phyloP scores from a whole-genome alignment of 2,329 filamentous ascomycete genomes.

The Bretziella fagacearum region DNA sequence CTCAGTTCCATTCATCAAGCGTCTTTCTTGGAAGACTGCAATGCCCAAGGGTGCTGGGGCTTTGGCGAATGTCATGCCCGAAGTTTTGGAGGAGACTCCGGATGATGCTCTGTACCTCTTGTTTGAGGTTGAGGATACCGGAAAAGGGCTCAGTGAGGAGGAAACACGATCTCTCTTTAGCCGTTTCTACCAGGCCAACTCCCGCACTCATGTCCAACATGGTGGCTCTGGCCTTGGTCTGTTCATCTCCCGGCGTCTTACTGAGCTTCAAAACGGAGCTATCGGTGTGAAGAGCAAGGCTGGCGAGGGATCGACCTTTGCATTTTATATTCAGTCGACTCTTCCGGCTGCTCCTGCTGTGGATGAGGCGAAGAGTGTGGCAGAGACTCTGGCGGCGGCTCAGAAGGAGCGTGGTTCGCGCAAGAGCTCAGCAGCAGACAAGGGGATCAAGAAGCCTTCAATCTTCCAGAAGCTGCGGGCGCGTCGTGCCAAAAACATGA shows the following conservation, averaged over 20 bases:
- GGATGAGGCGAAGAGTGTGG: conserved; percentile 23
- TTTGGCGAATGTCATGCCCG: background rate
- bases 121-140: conserved; percentile 62
- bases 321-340: conserved; percentile 52
- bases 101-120: conserved; percentile 37
- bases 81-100: background rate
- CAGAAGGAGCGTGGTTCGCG: background rate
- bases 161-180: conserved; percentile 55
- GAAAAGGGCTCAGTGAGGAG: conserved; percentile 51
- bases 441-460: background rate
- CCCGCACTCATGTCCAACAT: conserved; percentile 54
- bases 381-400: conserved; percentile 21
- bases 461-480: conserved; percentile 1
- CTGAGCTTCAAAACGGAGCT: conserved; percentile 61
- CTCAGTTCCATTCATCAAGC: conserved; percentile 39
- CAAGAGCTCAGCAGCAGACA: background rate
- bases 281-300: conserved; percentile 49
- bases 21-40: background rate
- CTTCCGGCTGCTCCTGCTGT: conserved; percentile 18
- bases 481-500: background rate
- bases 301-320: conserved; percentile 49
- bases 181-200: conserved; percentile 50
- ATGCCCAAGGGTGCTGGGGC: background rate
- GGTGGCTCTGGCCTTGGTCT: conserved; percentile 54
- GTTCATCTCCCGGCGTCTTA: conserved; percentile 61